Percentiles rank a stretch among this genome's conserved stretches.
Conservation (phyloP, 352 stramenopile species). For the Peronospora farinosa region DNA sequence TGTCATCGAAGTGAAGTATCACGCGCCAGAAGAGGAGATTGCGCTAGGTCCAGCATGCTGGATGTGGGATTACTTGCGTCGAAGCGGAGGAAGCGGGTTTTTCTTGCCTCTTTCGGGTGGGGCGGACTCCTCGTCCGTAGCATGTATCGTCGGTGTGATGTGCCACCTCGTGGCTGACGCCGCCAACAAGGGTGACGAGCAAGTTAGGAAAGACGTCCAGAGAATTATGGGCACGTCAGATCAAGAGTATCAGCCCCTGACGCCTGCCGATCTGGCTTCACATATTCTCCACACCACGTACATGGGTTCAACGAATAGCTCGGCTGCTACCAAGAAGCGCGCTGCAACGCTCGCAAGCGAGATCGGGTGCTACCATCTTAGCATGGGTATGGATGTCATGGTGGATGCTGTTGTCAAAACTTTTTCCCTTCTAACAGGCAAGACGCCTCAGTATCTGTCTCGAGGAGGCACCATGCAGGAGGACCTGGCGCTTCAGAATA, state of each 20-base stretch:
- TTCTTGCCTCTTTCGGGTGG: constrained; percentile 96
- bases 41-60: constrained; percentile 95
- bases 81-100: constrained; percentile 82
- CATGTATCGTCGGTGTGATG: constrained; percentile 97
- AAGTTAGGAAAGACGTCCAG: constrained; percentile 84
- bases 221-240: constrained; percentile 63
- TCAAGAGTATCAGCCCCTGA: constrained; percentile 51
- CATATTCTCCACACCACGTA: constrained; percentile 95
- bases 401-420: constrained; percentile 84
- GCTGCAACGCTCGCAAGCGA: constrained; percentile 85
- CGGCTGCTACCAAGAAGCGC: constrained; percentile 84
- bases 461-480: constrained; percentile 88
- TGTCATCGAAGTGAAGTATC: constrained; percentile 66
- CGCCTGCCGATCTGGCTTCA: constrained; percentile 86
- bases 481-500: constrained; percentile 98
- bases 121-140: constrained; percentile 94
- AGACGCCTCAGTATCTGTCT: constrained; percentile 86
- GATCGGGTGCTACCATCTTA: constrained; percentile 94
- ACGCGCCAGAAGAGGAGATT: constrained; percentile 95
- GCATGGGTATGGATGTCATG: constrained; percentile 94
- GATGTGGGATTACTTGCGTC: constrained; percentile 98
- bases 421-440: constrained; percentile 76
- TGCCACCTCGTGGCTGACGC: constrained; percentile 90
- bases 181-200: constrained; percentile 63
- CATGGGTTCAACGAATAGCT: constrained; percentile 97